Evolutionary conservation across 2,329 filamentous ascomycete genomes (phyloP).

Genomic region (Tolypocladium paradoxum): DNA sequence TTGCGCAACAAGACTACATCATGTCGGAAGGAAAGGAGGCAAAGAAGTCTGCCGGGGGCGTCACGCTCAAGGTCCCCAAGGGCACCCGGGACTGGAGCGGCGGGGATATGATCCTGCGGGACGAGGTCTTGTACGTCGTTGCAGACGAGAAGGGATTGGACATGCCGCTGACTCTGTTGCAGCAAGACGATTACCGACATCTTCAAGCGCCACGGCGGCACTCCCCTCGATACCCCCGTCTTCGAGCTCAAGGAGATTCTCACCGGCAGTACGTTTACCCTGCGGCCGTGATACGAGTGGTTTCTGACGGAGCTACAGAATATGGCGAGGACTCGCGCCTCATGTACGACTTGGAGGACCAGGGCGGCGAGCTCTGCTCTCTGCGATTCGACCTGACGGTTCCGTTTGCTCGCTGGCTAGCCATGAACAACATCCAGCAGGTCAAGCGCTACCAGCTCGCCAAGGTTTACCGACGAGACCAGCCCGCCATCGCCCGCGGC

Average conservation of each 20-base stretch:
- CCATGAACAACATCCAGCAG: conserved; percentile 77
- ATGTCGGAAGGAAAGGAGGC: conserved; percentile 31
- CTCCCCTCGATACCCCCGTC: conserved; percentile 70
- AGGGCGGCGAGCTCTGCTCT: conserved; percentile 66
- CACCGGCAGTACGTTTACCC: conserved; percentile 10
- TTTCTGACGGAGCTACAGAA: conserved; percentile 26
- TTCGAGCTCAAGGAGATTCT: conserved; percentile 84
- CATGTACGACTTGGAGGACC: conserved; percentile 80
- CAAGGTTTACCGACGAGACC: conserved; percentile 55
- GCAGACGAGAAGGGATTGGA: no score
- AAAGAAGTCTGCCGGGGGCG: conserved; percentile 35
- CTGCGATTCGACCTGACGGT: conserved; percentile 83
- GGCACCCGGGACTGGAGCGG: conserved; percentile 82
- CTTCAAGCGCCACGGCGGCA: conserved; percentile 75
- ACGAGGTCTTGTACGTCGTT: conserved; percentile 53
- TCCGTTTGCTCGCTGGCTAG: conserved; percentile 83
- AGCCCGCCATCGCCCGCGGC: conserved; percentile 67
- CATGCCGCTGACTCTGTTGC: not conserved
- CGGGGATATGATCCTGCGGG: conserved; percentile 67
- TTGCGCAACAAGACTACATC: conserved; percentile 1
- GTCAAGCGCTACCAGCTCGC: conserved; percentile 95
- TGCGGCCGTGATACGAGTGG: not conserved
- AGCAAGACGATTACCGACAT: conserved; percentile 57
- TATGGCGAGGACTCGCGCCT: conserved; percentile 89
- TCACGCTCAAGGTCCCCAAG: conserved; percentile 71